Conservation (phyloP, 306 rosid species). For the Ceratonia siliqua region DNA sequence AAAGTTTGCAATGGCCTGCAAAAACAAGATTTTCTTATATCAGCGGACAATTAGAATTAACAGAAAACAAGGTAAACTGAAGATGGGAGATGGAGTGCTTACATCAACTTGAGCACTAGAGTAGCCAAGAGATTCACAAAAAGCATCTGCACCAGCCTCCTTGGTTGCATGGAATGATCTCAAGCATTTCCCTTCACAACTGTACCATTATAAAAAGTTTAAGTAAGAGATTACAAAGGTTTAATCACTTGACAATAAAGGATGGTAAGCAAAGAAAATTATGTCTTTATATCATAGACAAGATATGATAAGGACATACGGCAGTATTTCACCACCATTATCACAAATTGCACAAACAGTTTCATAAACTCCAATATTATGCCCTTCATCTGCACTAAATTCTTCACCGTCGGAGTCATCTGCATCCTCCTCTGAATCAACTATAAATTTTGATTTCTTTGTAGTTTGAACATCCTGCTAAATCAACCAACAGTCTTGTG, state of each 20-base stretch:
- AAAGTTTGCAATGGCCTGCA: conserved; percentile 59
- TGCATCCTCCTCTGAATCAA: conserved; percentile 38
- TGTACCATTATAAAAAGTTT: conserved; percentile 34
- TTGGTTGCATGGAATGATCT: conserved; percentile 67
- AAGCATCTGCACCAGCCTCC: conserved; percentile 36
- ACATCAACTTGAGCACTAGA: conserved; percentile 43
- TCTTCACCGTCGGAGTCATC: conserved; percentile 37
- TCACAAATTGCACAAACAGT: conserved; percentile 72
- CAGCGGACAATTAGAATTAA: not conserved
- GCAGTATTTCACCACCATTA: conserved; percentile 67
- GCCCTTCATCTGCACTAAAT: conserved; percentile 9
- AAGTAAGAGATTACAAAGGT: conserved; percentile 7
- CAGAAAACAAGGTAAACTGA: conserved; percentile 23
- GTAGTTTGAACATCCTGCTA: conserved; percentile 42
- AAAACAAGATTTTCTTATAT: conserved; percentile 24
- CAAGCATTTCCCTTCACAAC: conserved; percentile 73
- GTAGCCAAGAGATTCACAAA: conserved; percentile 63
- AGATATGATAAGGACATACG: conserved; percentile 45
- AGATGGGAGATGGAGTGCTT: conserved; percentile 18
- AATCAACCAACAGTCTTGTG: conserved; percentile 21
- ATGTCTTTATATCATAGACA: conserved; percentile 24
- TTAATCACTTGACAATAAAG: not conserved
- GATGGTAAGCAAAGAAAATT: not conserved
- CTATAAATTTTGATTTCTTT: conserved; percentile 32
- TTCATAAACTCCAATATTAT: conserved; percentile 46